Conservation (phyloP, 768 basidiomycete genomes). For the Kwoniella europaea region DNA sequence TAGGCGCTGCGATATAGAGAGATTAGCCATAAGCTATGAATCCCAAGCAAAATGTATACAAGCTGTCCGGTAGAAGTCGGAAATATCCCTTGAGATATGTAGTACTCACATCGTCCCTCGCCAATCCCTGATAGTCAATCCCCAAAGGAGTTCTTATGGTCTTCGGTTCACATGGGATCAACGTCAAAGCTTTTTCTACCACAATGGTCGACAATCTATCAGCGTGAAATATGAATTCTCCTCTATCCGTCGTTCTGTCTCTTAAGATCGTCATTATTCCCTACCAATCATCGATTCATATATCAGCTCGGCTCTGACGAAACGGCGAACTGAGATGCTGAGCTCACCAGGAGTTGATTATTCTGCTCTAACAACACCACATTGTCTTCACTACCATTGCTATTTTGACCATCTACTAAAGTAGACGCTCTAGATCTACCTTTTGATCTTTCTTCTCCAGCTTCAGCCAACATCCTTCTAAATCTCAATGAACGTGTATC, state of each 20-base stretch:
- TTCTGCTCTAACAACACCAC: conserved; percentile 76
- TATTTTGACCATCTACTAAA: conserved; percentile 30
- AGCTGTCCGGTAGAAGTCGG: too few relatives aligned
- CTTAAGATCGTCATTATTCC: conserved; percentile 88
- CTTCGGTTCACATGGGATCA: conserved; percentile 71
- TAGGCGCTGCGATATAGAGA: conserved; percentile 63
- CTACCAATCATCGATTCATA: conserved; percentile 58
- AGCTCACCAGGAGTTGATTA: conserved; percentile 73
- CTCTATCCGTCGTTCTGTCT: conserved; percentile 69
- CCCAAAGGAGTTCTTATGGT: conserved; percentile 72
- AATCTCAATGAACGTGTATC: conserved; percentile 76
- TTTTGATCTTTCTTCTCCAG: conserved; percentile 37
- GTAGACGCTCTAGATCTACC: conserved; percentile 25
- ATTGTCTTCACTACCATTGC: conserved; percentile 54
- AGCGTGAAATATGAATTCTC: conserved; percentile 91
- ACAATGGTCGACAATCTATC: conserved; percentile 84
- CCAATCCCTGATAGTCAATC: conserved; percentile 66
- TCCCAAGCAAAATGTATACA: background rate
- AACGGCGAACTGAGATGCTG: background rate
- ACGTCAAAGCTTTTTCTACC: conserved; percentile 80
- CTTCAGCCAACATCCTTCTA: conserved; percentile 70
- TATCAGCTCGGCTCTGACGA: background rate
- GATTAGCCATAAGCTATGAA: background rate
- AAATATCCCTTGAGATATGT: too few relatives aligned
- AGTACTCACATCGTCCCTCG: conserved; percentile 65